phyloP scores from a whole-genome alignment of 768 basidiomycete genomes.

The Pulveroboletus frians region DNA sequence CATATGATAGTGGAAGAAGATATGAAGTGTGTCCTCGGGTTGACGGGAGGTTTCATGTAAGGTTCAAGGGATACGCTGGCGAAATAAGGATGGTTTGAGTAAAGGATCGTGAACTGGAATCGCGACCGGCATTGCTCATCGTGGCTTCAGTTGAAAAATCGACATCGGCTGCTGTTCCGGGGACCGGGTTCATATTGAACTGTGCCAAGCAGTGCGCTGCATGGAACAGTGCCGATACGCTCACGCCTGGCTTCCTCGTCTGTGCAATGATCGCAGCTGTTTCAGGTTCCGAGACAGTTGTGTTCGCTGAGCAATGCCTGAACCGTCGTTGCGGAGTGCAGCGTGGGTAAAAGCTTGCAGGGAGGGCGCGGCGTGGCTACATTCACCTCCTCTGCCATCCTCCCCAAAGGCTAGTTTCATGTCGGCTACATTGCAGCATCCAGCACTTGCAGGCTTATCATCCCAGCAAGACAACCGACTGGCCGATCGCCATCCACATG shows the following conservation, averaged over 20 bases:
- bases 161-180: conserved; percentile 7
- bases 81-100: no score
- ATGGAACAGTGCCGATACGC: conserved; percentile 16
- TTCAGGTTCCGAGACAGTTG: conserved; percentile 9
- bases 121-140: conserved; percentile 8
- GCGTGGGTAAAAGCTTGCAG: no score
- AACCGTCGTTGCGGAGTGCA: no score
- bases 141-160: conserved; percentile 6
- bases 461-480: no score
- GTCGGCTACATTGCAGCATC: no score
- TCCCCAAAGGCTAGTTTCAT: no score
- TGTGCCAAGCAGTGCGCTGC: conserved; percentile 22
- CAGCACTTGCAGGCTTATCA: no score
- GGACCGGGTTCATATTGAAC: conserved; percentile 17
- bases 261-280: conserved; percentile 9
- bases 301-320: no score
- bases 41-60: conserved; percentile 14
- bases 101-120: background rate
- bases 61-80: conserved; percentile 17
- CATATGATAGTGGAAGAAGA: conserved; percentile 12
- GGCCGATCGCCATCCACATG: no score
- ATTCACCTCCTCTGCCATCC: no score
- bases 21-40: conserved; percentile 18
- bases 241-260: conserved; percentile 7
- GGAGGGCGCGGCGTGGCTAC: no score